Evolutionary conservation across 805 yeast species (phyloP).

Genomic region (Saccharomycopsis capsularis): DNA sequence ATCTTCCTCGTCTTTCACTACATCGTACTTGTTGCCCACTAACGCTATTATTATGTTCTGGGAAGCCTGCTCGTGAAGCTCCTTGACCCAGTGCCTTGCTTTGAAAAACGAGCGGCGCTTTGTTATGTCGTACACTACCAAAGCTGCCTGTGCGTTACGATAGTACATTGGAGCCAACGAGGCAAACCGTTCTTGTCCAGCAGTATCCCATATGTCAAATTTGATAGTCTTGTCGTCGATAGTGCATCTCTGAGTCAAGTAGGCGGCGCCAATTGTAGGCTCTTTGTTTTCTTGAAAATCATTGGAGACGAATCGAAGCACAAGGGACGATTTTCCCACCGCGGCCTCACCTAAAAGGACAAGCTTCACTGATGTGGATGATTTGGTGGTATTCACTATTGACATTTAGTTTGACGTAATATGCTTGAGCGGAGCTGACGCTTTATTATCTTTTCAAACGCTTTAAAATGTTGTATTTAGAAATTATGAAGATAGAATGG

Average conservation of each 20-base stretch:
- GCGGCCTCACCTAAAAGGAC: conserved; percentile 97
- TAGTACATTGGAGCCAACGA: conserved; percentile 95
- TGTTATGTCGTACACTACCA: conserved; percentile 92
- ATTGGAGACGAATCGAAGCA: conserved; percentile 84
- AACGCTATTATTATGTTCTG: conserved; percentile 86
- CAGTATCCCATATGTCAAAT: conserved; percentile 95
- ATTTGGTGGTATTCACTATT: conserved; percentile 26
- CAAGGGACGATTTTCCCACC: conserved; percentile 92
- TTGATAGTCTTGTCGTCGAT: conserved; percentile 82
- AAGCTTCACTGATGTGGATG: conserved; percentile 72
- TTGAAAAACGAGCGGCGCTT: conserved; percentile 91
- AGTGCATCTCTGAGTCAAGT: conserved; percentile 86
- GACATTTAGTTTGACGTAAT: too few relatives aligned
- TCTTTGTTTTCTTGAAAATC: conserved; percentile 97
- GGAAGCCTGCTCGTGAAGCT: conserved; percentile 91
- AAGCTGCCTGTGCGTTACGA: conserved; percentile 94
- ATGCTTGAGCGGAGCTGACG: too few relatives aligned
- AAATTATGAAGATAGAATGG: too few relatives aligned
- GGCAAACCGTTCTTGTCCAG: conserved; percentile 98
- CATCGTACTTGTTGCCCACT: conserved; percentile 88
- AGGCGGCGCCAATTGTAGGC: conserved; percentile 98
- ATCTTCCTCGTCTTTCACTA: conserved; percentile 58
- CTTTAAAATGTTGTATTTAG: too few relatives aligned
- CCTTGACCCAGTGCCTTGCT: conserved; percentile 98
- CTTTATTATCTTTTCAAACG: too few relatives aligned